Evolutionary conservation across 164 flowering plant species (phyloP), one percentile per base, ranked within the genome.

Genomic region (Kingdonia uniflora): DNA sequence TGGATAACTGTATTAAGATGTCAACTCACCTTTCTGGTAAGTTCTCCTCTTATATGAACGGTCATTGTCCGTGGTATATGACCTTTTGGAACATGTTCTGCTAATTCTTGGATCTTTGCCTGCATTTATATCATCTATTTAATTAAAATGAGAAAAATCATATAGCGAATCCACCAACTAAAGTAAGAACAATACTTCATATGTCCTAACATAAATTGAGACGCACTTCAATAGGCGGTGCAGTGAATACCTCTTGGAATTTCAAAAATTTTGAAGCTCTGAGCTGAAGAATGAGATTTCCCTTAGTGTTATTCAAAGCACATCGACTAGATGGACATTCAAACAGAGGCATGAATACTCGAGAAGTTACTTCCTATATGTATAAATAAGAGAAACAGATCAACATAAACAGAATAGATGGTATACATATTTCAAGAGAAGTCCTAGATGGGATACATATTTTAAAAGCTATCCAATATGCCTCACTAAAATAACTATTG

Each of bases 51-150:
- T 5, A 89, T 63, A 76, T 94, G 99, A 62, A 94, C 57, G 15
- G 94, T 84, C 99, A 94, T 87, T 46, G 87, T 62, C 53, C 97
- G 72, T 20, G 99, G 99, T 48, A 94, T 89, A 65, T 89, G 97
- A 38, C 99, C 97, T 70, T 94, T 94, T 37, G 99, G 99, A 51
- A 94, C 99, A 83, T 94, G 99, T 58, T 94, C 97, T 49, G 99
- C 74, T 68, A 94, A 70, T 63, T 94, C 99, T 70, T 94, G 99
- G 58, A 94, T 79, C 67, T 89, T 94, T 51, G 97, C 99, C 99
- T 94, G 84, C 56, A 74, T 46, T 52, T 17, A 19, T 14, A 58
- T 29, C 44, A 43, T 17, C 15, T 35, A 52, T 16, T 19, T 10
- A 12, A 16, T 13, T 11, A 11, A 55, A 44, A 35, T 22, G 11